These are phyloP conservation scores for Pythium scleroteichum DNA, from an alignment of 352 stramenopile species.

Conservation along the genomic window DNA sequence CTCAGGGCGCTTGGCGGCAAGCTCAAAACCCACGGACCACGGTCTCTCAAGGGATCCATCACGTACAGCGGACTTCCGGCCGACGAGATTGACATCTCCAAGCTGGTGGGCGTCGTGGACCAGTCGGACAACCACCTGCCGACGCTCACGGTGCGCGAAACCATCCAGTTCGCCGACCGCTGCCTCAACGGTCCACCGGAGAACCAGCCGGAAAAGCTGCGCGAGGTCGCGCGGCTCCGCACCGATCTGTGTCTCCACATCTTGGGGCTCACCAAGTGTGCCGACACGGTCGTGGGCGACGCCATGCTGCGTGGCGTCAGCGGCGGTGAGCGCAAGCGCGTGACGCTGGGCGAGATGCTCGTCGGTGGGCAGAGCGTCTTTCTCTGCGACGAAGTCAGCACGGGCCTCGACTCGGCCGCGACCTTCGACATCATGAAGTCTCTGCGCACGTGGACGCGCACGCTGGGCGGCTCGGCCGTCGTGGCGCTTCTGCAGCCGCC, in stretches of 20 bases:
- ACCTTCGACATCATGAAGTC: constrained; percentile 87
- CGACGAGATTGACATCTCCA: constrained; percentile 52
- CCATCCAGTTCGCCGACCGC: constrained; percentile 92
- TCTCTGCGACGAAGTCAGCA: constrained; percentile 90
- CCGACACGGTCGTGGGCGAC: constrained; percentile 89
- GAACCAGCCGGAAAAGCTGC: constrained; percentile 63
- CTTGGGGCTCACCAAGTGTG: constrained; percentile 78
- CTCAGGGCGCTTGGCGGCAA: constrained; percentile 61
- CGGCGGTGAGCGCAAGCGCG: constrained; percentile 75
- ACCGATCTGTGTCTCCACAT: constrained; percentile 53
- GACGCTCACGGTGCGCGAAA: constrained; percentile 92
- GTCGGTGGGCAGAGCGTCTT: constrained; percentile 58
- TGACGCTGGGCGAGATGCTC: constrained; percentile 92
- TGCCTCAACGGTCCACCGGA: constrained; percentile 66
- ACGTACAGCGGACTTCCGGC: constrained; percentile 43
- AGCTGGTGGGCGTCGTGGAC: constrained; percentile 66
- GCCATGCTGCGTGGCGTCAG: constrained; percentile 79
- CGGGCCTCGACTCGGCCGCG: constrained; percentile 88
- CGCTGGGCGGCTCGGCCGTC: constrained; percentile 35
- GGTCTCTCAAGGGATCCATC: constrained; percentile 43
- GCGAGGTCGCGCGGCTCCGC: constrained; percentile 46
- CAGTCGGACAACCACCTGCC: constrained; percentile 85
- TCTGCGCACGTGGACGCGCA: constrained; percentile 42
- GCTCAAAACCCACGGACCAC: constrained; percentile 37
- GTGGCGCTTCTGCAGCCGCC: constrained; percentile 41